These are phyloP conservation scores for Trichoderma reesei DNA, from an alignment of 495 filamentous ascomycete species.

Conservation along the genomic window DNA sequence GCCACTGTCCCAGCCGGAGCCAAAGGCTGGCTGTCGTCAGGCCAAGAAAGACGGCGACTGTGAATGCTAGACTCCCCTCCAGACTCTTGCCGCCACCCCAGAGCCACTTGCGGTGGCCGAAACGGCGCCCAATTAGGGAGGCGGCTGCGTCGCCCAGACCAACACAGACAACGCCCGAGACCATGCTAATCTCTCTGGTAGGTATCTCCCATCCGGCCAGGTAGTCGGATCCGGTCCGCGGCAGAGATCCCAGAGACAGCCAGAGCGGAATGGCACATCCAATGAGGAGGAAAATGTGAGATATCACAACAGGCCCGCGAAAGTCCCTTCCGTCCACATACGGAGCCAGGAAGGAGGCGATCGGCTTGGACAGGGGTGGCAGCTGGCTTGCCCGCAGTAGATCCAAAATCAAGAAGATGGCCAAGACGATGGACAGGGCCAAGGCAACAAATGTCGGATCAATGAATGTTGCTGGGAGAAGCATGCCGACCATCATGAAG, in stretches of 20 bases:
- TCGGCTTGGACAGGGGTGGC: conserved; percentile 70
- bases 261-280: conserved; percentile 95
- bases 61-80: conserved; percentile 84
- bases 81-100: conserved; percentile 96
- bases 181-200: conserved; percentile 69
- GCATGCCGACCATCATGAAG: conserved; percentile 94
- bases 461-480: conserved; percentile 73
- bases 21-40: conserved; percentile 62
- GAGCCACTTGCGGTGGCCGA: conserved; percentile 81
- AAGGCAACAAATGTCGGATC: conserved; percentile 78
- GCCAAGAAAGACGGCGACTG: conserved; percentile 64
- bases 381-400: conserved; percentile 83
- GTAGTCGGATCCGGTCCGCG: conserved; percentile 39
- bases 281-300: conserved; percentile 89
- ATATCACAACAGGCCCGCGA: conserved; percentile 86
- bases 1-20: conserved; percentile 67
- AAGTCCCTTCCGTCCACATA: conserved; percentile 94
- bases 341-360: conserved; percentile 78
- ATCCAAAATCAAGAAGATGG: conserved; percentile 79
- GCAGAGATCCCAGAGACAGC: conserved; percentile 64
- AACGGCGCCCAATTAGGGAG: conserved; percentile 82
- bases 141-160: conserved; percentile 93
- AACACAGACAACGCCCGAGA: conserved; percentile 85
- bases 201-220: conserved; percentile 65
- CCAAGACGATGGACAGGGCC: conserved; percentile 62